Evolutionary conservation across 352 stramenopile genomes (phyloP).

Genomic region (Phytophthora fragariaefolia): DNA sequence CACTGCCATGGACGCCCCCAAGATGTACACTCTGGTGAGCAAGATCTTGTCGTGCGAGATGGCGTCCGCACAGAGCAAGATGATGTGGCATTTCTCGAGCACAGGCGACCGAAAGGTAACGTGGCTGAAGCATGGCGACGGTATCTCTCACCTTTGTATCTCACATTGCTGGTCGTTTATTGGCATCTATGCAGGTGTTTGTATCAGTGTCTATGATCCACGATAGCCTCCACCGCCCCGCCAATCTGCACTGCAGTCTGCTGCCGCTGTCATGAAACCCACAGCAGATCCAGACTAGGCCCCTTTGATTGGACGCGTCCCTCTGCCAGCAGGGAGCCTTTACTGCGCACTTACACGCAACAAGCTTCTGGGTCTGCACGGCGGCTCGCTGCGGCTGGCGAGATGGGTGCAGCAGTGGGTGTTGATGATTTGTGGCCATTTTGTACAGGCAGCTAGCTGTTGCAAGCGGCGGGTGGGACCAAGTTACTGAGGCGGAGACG

Average conservation of each 20-base stretch:
- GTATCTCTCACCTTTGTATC: neutral
- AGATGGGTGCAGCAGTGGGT: constrained; percentile 1
- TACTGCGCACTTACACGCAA: constrained; percentile 3
- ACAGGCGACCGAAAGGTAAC: constrained; percentile 75
- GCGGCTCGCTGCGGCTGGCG: neutral
- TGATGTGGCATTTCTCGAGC: constrained; percentile 84
- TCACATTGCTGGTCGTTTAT: constrained; percentile 1
- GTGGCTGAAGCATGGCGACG: neutral
- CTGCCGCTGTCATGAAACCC: constrained; percentile 69
- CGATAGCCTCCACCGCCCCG: constrained; percentile 74
- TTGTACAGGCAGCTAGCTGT: constrained; percentile 21
- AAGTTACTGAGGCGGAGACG: constrained; percentile 21
- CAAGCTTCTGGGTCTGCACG: constrained; percentile 16
- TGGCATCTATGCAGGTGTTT: constrained; percentile 57
- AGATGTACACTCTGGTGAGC: constrained; percentile 84
- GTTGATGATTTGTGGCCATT: constrained; percentile 23
- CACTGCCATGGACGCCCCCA: constrained; percentile 71
- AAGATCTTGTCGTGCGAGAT: constrained; percentile 82
- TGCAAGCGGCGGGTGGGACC: constrained; percentile 7
- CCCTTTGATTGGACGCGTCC: constrained; percentile 9
- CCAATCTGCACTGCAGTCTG: constrained; percentile 83
- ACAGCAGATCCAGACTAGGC: constrained; percentile 10
- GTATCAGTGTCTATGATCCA: constrained; percentile 88
- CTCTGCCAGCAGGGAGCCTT: constrained; percentile 15
- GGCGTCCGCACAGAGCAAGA: constrained; percentile 83